Evolutionary conservation across 208 protist species (phyloP).

Genomic region (Leishmania amazonensis): DNA sequence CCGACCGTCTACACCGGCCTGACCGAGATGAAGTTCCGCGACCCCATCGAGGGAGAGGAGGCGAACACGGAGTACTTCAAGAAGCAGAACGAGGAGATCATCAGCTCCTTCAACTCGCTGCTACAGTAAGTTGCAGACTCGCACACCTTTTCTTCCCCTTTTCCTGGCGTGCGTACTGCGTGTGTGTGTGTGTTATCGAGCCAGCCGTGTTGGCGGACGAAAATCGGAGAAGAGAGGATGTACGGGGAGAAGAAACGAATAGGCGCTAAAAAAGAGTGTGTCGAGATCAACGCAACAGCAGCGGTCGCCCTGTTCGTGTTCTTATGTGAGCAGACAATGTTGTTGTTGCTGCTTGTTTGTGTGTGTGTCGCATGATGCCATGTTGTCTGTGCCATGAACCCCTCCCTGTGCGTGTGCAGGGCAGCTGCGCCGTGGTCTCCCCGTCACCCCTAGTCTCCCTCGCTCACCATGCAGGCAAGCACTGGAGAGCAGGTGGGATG

Average conservation of each 20-base stretch:
- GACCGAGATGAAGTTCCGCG: slow-evolving; percentile 94
- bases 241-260: not conserved
- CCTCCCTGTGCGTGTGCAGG: not conserved
- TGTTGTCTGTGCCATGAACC: not conserved
- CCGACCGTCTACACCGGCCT: slow-evolving; percentile 83
- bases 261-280: not conserved
- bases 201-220: not conserved
- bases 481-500: not conserved
- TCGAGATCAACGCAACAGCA: not conserved
- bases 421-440: not conserved
- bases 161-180: not conserved
- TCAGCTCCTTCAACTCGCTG: slow-evolving; percentile 81
- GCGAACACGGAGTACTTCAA: slow-evolving; percentile 89
- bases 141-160: not conserved
- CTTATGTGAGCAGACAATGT: not conserved
- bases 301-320: not conserved
- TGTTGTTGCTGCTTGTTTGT: not conserved
- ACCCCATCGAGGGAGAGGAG: slow-evolving; percentile 85
- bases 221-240: not conserved
- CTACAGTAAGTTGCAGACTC: slow-evolving; percentile 50
- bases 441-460: not conserved
- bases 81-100: slow-evolving; percentile 91
- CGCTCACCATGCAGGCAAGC: too few species aligned
- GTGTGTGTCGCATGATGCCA: not conserved
- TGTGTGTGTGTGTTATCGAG: not conserved